phyloP scores from a whole-genome alignment of 2,329 filamentous ascomycete genomes.

The Plenodomus tracheiphilus region DNA sequence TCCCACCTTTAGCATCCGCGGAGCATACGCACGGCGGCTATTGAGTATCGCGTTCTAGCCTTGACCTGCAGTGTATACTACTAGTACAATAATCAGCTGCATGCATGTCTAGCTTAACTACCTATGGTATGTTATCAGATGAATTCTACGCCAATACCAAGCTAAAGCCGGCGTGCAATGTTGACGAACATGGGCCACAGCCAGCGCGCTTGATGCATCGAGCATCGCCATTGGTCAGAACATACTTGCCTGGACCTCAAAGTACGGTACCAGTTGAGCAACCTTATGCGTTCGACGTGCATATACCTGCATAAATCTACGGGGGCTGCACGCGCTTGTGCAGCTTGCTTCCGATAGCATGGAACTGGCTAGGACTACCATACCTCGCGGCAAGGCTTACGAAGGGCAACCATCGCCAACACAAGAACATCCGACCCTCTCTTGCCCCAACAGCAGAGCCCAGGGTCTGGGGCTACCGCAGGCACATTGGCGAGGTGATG shows the following conservation, averaged over 20 bases:
- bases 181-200: background rate
- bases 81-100: background rate
- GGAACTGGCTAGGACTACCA: background rate
- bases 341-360: background rate
- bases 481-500: too few species aligned
- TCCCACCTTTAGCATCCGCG: background rate
- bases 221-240: conserved; percentile 12
- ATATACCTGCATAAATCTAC: background rate
- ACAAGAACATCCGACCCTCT: too few species aligned
- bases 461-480: too few species aligned
- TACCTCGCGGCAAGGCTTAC: too few species aligned
- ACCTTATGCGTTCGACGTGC: background rate
- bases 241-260: too few species aligned
- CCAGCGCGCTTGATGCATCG: background rate
- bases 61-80: background rate
- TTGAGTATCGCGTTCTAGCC: background rate
- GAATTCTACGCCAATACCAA: too few species aligned
- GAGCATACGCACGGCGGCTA: background rate
- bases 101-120: background rate
- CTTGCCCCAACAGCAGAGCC: too few species aligned
- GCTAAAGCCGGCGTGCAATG: too few species aligned
- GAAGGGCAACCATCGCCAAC: too few species aligned
- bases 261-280: too few species aligned
- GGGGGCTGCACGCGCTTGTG: background rate
- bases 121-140: background rate